These are phyloP conservation scores for Suillus alpinus DNA, from an alignment of 768 basidiomycete genomes.

Conservation along the genomic window DNA sequence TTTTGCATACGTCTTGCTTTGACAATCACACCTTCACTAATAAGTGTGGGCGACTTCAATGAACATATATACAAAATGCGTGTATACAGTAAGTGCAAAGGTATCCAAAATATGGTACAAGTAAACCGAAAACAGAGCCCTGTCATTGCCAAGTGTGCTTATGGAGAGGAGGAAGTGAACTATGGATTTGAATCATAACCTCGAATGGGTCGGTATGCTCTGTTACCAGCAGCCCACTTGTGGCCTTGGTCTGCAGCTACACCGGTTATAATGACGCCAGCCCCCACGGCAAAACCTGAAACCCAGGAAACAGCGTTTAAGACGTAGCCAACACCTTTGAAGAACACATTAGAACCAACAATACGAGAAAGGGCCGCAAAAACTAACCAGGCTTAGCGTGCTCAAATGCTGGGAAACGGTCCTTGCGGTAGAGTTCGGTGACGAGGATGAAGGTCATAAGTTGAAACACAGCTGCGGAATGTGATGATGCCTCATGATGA, in stretches of 20 bases:
- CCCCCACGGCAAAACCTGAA: slow-evolving; percentile 46
- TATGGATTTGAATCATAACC: background rate
- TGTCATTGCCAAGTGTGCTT: background rate
- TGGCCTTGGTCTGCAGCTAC: slow-evolving; percentile 46
- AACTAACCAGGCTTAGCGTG: slow-evolving; percentile 58
- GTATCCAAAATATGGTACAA: slow-evolving; percentile 2
- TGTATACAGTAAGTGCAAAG: background rate
- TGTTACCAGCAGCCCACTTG: slow-evolving; percentile 75
- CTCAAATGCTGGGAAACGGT: slow-evolving; percentile 49
- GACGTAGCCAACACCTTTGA: slow-evolving; percentile 58
- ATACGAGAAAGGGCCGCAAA: background rate
- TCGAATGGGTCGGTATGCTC: slow-evolving; percentile 50
- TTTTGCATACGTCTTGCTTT: background rate
- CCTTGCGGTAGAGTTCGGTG: slow-evolving; percentile 53
- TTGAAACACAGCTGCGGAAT: slow-evolving; percentile 50
- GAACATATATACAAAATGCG: background rate
- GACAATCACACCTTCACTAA: background rate
- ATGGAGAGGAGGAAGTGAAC: background rate
- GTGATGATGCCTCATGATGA: background rate
- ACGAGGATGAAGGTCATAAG: slow-evolving; percentile 62
- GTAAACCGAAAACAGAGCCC: background rate
- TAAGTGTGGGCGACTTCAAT: background rate
- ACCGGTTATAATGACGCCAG: slow-evolving; percentile 61
- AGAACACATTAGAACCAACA: slow-evolving; percentile 2
- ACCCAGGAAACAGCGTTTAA: slow-evolving; percentile 64